These are phyloP conservation scores for Pseudozyma hubeiensis DNA, from an alignment of 1,284 basidiomycete genomes.

Conservation along the genomic window DNA sequence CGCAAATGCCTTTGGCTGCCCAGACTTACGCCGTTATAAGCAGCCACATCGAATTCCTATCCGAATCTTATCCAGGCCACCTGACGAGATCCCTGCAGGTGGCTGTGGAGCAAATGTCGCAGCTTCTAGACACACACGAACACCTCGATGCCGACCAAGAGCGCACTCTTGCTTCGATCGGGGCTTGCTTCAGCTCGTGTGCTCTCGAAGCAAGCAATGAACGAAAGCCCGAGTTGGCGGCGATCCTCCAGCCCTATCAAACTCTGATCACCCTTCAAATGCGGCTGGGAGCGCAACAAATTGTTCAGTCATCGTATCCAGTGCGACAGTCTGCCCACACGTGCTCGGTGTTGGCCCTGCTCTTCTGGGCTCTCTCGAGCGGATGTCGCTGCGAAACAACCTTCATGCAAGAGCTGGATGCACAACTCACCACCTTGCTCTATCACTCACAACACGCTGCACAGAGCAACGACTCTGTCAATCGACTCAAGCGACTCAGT, in stretches of 20 bases:
- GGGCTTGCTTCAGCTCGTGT: conserved; percentile 15
- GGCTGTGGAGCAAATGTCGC: conserved; percentile 28
- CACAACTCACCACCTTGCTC: conserved; percentile 8
- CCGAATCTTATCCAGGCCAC: conserved; percentile 11
- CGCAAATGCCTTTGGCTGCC: conserved; percentile 17
- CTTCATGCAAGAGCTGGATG: conserved; percentile 11
- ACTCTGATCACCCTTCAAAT: conserved; percentile 24
- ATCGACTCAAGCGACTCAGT: conserved; percentile 4
- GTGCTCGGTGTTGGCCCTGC: conserved; percentile 18
- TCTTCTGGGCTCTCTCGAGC: conserved; percentile 5
- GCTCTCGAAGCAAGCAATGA: conserved; percentile 1
- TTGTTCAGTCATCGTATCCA: background rate
- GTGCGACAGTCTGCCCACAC: background rate
- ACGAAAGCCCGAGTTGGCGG: conserved; percentile 8
- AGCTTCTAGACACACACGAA: conserved; percentile 18
- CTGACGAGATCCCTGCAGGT: conserved; percentile 20
- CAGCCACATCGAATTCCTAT: conserved; percentile 17
- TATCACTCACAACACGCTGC: background rate
- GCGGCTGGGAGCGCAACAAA: background rate
- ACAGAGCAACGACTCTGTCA: background rate
- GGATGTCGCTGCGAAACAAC: conserved; percentile 11
- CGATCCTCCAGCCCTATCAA: conserved; percentile 21
- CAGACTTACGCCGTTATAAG: conserved; percentile 18
- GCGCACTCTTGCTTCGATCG: conserved; percentile 1
- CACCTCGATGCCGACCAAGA: conserved; percentile 6